Base-by-base conservation (phyloP, 352 stramenopile genomes). In the Globisporangium spiculum region DNA sequence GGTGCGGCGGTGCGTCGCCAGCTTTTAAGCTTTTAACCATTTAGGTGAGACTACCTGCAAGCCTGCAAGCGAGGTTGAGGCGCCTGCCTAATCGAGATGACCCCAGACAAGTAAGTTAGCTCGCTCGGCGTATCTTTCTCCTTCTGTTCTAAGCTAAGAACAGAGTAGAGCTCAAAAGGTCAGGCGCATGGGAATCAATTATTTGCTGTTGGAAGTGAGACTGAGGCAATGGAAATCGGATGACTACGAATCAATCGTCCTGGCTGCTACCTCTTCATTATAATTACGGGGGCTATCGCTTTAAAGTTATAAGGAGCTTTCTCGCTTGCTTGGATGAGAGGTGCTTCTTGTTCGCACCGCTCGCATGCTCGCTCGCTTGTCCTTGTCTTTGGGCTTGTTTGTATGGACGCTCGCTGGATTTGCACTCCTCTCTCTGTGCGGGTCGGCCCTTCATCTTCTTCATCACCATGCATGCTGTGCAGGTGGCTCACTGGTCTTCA, bases 201-300 rank as follows among this genome's bases (percentile, higher is more conserved):
- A 12, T 5, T 30, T 5, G 27, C 12, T 46, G 38, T 0, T 20
- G 10, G 10, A 20, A 46, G 38, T 46, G 38, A 18, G 38, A 16
- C 38, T 30, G 27, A 30, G 27, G 27, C 38, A 20, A 46, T 14
- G 7, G 5, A 14, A 46, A 3, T n/a, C 32, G 52, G 24, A 18
- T 46, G 38, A 8, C 9, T 32, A 30, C 27, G 27, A 38, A 20
- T 20, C 22, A 18, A 4, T 30, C 16, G 22, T 26, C 22, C 1
- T 57, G 52, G 52, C 10, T 46, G 52, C 10, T 46, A n/a, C 2
- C 55, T 27, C 36, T 61, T 48, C 56, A 62, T 62, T 48, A 62
- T 62, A 62, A 62, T 62, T 62, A 62, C 56, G 24, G 22, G 56
- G 27, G 34, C 46, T 30, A 20, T 61, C 34, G 56, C 44, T 62